phyloP scores from a whole-genome alignment of 2,329 filamentous ascomycete genomes.

The Xylaria digitata region DNA sequence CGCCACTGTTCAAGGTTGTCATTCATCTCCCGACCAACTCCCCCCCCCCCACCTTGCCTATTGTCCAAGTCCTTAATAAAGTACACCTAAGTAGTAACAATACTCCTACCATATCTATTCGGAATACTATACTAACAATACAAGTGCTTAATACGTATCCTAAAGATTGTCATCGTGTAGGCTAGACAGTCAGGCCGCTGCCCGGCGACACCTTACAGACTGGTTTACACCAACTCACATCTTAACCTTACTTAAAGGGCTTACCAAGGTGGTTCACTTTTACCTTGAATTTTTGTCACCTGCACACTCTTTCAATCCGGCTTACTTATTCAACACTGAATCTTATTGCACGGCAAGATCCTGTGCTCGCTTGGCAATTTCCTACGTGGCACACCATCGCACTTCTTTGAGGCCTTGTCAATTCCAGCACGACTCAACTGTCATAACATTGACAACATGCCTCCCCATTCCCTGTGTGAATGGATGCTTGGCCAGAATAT shows the following conservation, averaged over 20 bases:
- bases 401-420: background rate
- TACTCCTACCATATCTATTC: background rate
- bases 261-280: background rate
- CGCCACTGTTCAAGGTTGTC: slow-evolving; percentile 1
- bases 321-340: background rate
- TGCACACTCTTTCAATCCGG: background rate
- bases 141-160: background rate
- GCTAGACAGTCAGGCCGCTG: background rate
- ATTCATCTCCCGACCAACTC: background rate
- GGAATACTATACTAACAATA: background rate
- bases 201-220: slow-evolving; percentile 4
- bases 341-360: background rate
- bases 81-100: slow-evolving; percentile 3
- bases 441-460: slow-evolving; percentile 45
- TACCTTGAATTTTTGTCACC: background rate
- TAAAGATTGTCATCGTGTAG: background rate
- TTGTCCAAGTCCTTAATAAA: slow-evolving; percentile 2
- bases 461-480: slow-evolving; percentile 55
- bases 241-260: background rate
- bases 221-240: background rate
- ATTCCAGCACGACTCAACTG: background rate
- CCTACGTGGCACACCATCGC: background rate
- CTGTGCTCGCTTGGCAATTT: background rate
- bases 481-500: slow-evolving; percentile 56
- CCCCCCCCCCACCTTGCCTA: background rate